Evolutionary conservation across 2,329 filamentous ascomycete genomes (phyloP), one percentile per base, ranked within the genome.

Genomic region (Fonsecaea pedrosoi): DNA sequence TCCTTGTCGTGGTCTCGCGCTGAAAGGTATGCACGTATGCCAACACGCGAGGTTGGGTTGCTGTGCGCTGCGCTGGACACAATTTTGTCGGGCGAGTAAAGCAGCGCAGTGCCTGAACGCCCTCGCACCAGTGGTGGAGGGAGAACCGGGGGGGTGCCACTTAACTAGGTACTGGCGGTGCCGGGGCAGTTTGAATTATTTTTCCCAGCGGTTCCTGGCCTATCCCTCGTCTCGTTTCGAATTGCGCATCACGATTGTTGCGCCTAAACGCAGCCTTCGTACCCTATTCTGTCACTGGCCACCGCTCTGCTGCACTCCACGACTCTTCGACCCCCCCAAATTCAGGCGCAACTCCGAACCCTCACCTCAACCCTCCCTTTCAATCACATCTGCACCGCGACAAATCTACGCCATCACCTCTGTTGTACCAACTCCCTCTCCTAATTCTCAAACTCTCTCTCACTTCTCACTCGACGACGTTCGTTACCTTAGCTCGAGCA

Each of bases 331-430:
- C 30, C 18, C 32, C 59, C 59, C 18, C 59, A 54, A 61, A 61
- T 15, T 40, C 45, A 32, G 35, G 37, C 59, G 55, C 55, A 58
- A 58, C 35, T 61, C 59, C 59, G 59, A 61, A 25, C 25, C 64
- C 65, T 67, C 62, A 65, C 68, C 65, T 67, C 64, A 61, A 25
- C 25, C 64, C 65, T 67, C 62, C 68, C 68, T 67, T 67, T 65
- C 68, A 55, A 67, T 69, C 65, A 67, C 68, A 64, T 64, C 68
- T 66, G 62, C 68, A 68, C 63, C 66, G 55, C 67, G 63, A 68
- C 64, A 55, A 50, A 42, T 54, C 53, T 35, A 48, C 64, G 56
- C 58, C 64, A n/a, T 62, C 64, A 62, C 64, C 45, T 60, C 53
- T 15, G 35, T 54, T 53, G 40, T 62, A 70, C 56, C 63, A 65